phyloP scores from a whole-genome alignment of 1,284 basidiomycete genomes.

The Irpex lacteus region DNA sequence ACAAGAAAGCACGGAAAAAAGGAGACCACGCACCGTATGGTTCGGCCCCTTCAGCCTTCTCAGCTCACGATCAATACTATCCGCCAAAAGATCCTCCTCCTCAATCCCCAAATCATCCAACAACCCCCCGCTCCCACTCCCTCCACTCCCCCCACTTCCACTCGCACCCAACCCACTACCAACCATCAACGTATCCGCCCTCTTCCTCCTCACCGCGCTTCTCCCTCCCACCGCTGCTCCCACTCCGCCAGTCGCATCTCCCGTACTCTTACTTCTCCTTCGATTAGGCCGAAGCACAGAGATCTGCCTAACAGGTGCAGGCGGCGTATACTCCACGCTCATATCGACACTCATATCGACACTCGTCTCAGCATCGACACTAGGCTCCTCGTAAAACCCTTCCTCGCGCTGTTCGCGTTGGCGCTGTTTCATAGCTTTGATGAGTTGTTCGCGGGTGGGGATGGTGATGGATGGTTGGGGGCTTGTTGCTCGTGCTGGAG shows the following conservation, averaged over 20 bases:
- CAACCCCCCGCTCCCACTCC: conserved; percentile 26
- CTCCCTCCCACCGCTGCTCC: conserved; percentile 1
- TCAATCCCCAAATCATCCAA: conserved; percentile 39
- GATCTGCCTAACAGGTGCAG: conserved; percentile 24
- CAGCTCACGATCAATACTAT: conserved; percentile 69
- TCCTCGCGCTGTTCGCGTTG: conserved; percentile 52
- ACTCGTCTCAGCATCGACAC: neutral
- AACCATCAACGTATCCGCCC: conserved; percentile 22
- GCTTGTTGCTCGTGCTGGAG: neutral
- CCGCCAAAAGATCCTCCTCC: conserved; percentile 52
- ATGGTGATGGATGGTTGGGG: conserved; percentile 41
- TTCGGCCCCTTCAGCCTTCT: conserved; percentile 51
- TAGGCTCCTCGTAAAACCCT: conserved; percentile 18
- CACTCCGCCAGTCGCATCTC: conserved; percentile 52
- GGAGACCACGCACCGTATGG: conserved; percentile 42
- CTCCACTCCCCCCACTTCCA: no score
- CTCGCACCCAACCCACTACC: neutral
- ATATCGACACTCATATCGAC: conserved; percentile 42
- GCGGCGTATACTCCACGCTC: conserved; percentile 16
- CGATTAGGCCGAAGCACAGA: conserved; percentile 47
- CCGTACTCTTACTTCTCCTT: conserved; percentile 71
- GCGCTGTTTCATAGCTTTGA: conserved; percentile 70
- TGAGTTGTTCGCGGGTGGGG: conserved; percentile 62
- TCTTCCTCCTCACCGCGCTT: conserved; percentile 25
- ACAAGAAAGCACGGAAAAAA: neutral